Base-by-base conservation (phyloP, 768 basidiomycete genomes). In the Sporobolomyces phaffii region DNA sequence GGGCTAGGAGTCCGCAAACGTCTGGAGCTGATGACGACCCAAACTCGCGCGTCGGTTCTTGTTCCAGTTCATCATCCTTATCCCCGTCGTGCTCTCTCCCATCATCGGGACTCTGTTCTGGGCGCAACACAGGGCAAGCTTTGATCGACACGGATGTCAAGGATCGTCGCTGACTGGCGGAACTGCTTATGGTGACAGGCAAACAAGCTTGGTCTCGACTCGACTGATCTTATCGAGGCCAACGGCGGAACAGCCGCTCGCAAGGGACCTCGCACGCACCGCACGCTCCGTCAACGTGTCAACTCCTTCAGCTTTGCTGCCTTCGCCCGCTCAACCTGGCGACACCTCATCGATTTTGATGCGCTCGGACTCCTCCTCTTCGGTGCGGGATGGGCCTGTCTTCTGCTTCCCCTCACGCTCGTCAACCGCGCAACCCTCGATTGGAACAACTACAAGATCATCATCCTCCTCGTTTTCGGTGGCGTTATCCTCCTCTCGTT, bases 51-150 rank as follows among this genome's bases (percentile, higher is more conserved):
- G n/a, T 38, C 29, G 36, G 15, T 28, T 41, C 24, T 38, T 36
- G 18, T 31, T 61, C 68, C 47, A 69, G 76, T 75, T 78, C 66
- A 75, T 69, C 59, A 80, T 80, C 76, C 73, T 79, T 62, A 75
- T 78, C 43, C 69, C 79, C n/a, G 78, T 49, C 48, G 56, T 49
- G 7, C 33, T 68, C 5, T 57, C 67, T 0, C 72, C 69, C 4
- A 72, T 74, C 44, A 65, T 72, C 53, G 60, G 40, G 31, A 70
- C 68, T 4, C 68, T 75, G 33, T 44, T 63, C 53, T 75, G 74
- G 74, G 69, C 67, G 8, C 74, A 75, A 64, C 29, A 38, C 60
- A 38, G 63, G 22, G 67, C 31, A 9, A 28, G 54, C 36, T 20
- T 10, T 13, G n/a, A n/a, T n/a, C n/a, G n/a, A n/a, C 26, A 7